Conservation (phyloP, 805 yeast species). For the Kodamaea nitidulidarum region DNA sequence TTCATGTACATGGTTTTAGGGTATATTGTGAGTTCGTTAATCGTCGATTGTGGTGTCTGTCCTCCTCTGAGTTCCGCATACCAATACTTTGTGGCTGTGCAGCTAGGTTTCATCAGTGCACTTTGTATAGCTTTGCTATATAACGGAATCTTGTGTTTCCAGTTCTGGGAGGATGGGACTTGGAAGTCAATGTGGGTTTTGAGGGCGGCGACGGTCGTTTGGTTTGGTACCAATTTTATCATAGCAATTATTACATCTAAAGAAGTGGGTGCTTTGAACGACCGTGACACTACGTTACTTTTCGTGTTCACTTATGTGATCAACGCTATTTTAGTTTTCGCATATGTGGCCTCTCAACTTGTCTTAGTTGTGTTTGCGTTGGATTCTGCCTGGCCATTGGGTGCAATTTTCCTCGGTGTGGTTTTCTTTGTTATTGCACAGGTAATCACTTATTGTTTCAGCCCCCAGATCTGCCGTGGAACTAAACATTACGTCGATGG, state of each 20-base stretch:
- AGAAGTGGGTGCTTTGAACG: slow-evolving; percentile 49
- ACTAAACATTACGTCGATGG: slow-evolving; percentile 90
- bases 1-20: slow-evolving; percentile 60
- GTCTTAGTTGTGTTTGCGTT: slow-evolving; percentile 64
- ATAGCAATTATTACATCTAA: slow-evolving; percentile 71
- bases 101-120: slow-evolving; percentile 69
- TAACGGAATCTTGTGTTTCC: slow-evolving; percentile 80
- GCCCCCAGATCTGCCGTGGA: slow-evolving; percentile 59
- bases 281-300: slow-evolving; percentile 57
- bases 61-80: slow-evolving; percentile 78
- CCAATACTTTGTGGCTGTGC: slow-evolving; percentile 80
- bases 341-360: slow-evolving; percentile 65
- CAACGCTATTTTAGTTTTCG: slow-evolving; percentile 61
- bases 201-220: slow-evolving; percentile 46
- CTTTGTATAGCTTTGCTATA: slow-evolving; percentile 65
- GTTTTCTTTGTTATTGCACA: slow-evolving; percentile 82
- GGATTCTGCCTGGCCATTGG: slow-evolving; percentile 82
- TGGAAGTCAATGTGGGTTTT: slow-evolving; percentile 54
- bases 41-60: slow-evolving; percentile 88
- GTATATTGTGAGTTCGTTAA: slow-evolving; percentile 59
- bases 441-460: slow-evolving; percentile 65
- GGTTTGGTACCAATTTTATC: slow-evolving; percentile 65
- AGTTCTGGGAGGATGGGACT: slow-evolving; percentile 95
- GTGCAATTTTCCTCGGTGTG: slow-evolving; percentile 69
- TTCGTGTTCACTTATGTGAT: slow-evolving; percentile 68